Conservation (phyloP, 306 rosid genomes). For the Geum urbanum region DNA sequence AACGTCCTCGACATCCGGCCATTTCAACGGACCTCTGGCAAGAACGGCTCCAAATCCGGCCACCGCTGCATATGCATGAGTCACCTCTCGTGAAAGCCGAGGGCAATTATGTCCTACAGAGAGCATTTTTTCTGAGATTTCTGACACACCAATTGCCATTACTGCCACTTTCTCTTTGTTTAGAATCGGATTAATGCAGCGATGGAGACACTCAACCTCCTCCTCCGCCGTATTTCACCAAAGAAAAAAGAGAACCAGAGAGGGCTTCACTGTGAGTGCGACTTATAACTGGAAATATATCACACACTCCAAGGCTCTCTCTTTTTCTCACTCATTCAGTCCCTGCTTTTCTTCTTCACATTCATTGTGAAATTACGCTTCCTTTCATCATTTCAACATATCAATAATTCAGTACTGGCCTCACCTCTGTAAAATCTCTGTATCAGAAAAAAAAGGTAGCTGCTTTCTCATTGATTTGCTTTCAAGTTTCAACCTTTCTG, state of each 20-base stretch:
- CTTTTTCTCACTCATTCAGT: neutral
- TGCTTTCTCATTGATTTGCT: conserved; percentile 12
- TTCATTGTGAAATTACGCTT: neutral
- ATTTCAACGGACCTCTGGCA: too few relatives aligned
- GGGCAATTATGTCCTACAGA: conserved; percentile 38
- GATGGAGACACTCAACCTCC: neutral
- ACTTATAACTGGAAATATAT: neutral
- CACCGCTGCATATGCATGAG: too few relatives aligned
- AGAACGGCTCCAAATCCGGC: too few relatives aligned
- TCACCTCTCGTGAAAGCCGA: conserved; percentile 27
- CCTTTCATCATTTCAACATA: conserved; percentile 6
- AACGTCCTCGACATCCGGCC: too few relatives aligned
- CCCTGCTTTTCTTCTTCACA: neutral
- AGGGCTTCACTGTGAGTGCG: neutral
- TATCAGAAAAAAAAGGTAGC: conserved; percentile 11
- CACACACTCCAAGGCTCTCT: conserved; percentile 37
- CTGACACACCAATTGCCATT: neutral
- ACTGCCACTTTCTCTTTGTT: neutral
- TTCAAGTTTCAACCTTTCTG: conserved; percentile 27
- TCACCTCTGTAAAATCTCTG: conserved; percentile 19
- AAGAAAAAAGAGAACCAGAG: neutral
- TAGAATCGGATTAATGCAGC: neutral
- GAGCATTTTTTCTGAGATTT: neutral
- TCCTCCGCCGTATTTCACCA: neutral
- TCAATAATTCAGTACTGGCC: neutral